Percentiles rank a stretch among this genome's conserved stretches.
phyloP scores from a whole-genome alignment of 495 filamentous ascomycete genomes.

The Thozetella sp. region DNA sequence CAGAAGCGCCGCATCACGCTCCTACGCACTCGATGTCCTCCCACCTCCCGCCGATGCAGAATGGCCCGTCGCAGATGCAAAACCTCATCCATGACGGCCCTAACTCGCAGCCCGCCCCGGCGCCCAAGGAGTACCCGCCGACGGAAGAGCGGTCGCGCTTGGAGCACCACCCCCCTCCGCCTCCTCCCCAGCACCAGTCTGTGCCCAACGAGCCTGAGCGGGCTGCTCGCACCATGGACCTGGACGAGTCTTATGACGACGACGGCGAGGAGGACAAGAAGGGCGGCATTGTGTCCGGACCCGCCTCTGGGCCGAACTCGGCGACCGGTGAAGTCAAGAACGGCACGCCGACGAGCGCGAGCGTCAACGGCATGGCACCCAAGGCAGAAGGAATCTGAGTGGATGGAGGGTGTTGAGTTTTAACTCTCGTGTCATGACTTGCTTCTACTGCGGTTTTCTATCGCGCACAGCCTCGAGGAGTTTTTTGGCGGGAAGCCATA shows the following conservation, averaged over 20 bases:
- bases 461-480: not conserved
- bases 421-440: constrained; percentile 1
- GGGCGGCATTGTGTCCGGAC: constrained; percentile 35
- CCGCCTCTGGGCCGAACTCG: constrained; percentile 22
- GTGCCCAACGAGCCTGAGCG: constrained; percentile 69
- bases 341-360: constrained; percentile 39
- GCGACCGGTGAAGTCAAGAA: constrained; percentile 45
- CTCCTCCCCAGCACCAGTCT: constrained; percentile 45
- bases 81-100: constrained; percentile 55
- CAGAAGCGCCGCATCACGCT: constrained; percentile 87
- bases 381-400: constrained; percentile 34
- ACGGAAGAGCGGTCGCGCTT: constrained; percentile 47
- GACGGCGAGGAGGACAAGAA: constrained; percentile 87
- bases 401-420: constrained; percentile 2
- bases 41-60: constrained; percentile 69
- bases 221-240: constrained; percentile 91
- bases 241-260: constrained; percentile 93
- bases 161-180: constrained; percentile 27
- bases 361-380: constrained; percentile 46
- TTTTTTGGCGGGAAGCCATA: not conserved
- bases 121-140: constrained; percentile 61
- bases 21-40: constrained; percentile 67
- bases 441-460: not conserved
- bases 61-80: constrained; percentile 59
- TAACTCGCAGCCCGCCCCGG: constrained; percentile 49